Evolutionary conservation across 495 filamentous ascomycete genomes (phyloP).

Genomic region (Xylaria intraflava): DNA sequence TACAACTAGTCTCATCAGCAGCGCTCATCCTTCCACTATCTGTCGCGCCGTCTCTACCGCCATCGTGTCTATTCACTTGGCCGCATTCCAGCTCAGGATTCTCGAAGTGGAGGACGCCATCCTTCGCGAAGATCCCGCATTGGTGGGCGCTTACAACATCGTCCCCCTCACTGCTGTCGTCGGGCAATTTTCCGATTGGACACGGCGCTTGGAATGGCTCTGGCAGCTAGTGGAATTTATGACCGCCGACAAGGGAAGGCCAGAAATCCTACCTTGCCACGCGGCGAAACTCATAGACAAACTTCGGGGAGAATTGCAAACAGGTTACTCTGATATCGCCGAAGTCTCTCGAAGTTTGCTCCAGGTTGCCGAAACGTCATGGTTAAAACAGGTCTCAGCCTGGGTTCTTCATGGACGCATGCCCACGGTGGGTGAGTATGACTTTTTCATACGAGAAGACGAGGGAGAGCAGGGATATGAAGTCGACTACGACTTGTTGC

Average conservation of each 20-base stretch:
- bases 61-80: constrained; percentile 66
- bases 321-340: constrained; percentile 84
- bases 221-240: constrained; percentile 65
- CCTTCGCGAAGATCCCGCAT: constrained; percentile 57
- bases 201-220: constrained; percentile 77
- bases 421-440: constrained; percentile 61
- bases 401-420: constrained; percentile 87
- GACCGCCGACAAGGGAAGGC: constrained; percentile 21
- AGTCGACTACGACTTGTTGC: constrained; percentile 52
- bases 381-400: constrained; percentile 80
- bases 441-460: constrained; percentile 68
- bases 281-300: constrained; percentile 64
- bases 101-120: constrained; percentile 76
- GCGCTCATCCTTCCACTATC: constrained; percentile 65
- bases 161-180: constrained; percentile 84
- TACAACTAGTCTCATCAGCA: constrained; percentile 56
- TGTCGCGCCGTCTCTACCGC: constrained; percentile 83
- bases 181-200: constrained; percentile 78
- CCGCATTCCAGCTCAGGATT: constrained; percentile 73
- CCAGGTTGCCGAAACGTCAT: constrained; percentile 76
- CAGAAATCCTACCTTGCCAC: constrained; percentile 34
- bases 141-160: constrained; percentile 85
- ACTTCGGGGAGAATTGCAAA: constrained; percentile 65
- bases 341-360: constrained; percentile 62
- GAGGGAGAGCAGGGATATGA: constrained; percentile 47